Base-by-base conservation (phyloP, 441 rosid genomes). In the Erysimum pusillum region DNA sequence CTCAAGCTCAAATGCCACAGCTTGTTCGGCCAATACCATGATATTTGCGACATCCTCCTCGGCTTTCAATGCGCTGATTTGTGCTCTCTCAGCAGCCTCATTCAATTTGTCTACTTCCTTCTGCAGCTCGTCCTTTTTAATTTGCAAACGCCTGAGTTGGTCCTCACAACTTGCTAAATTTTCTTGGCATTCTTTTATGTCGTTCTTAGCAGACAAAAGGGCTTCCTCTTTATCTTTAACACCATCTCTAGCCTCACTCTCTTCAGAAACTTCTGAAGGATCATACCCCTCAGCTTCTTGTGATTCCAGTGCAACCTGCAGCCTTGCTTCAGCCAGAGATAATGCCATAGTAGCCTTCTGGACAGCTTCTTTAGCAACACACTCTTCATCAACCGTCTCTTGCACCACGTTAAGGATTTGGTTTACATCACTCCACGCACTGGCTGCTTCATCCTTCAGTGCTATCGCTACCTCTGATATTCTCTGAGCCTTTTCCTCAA, bases 1-100 rank as follows among this genome's bases (percentile, higher is more conserved):
- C 82, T 93, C 97, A 59, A 96, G 86, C 72, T 93, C 99, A 79
- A 88, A 85, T 68, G 98, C 98, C 81, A 93, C 97, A 71, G 98
- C 99, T 83, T 93, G 94, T 87, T 96, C 99, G 38, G 98, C 99
- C 78, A 96, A 83, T 69, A 85, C 82, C 99, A 96, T 96, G 70
- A 91, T 83, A 74, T 90, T 88, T 35, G 97, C 78, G 14, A 96
- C 99, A 42, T 93, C 98, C 74, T 96, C 97, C 77, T 96, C 99
- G 2, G 97, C 96, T 82, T 90, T 86, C 82, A 96, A 74, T 18
- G 97, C 93, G 78, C 60, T 73, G 81, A 86, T 87, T 80, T 87
- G 89, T 44, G 86, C 87, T 79, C 83, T 79, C 81, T 90, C 97
- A 9, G 99, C 97, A 63, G 77, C 66, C 76, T 82, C 97, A 80